Evolutionary conservation across 73 alveolate genomes (phyloP).

Genomic region (Paramecium pentaurelia): DNA sequence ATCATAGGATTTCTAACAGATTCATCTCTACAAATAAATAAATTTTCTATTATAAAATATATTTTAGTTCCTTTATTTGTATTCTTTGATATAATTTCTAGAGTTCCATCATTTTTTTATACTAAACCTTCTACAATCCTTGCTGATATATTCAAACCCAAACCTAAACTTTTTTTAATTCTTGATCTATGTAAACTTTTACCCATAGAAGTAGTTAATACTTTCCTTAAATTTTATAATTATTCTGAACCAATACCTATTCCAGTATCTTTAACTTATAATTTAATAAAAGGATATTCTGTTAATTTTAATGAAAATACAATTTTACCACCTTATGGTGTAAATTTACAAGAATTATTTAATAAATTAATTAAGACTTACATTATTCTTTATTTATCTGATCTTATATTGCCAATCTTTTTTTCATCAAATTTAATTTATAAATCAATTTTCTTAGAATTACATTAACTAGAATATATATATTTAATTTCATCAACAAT

Average conservation of each 20-base stretch:
- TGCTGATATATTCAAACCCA: neutral
- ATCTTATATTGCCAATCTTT: neutral
- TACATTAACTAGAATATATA: neutral
- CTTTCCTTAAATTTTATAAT: neutral
- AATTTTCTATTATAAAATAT: neutral
- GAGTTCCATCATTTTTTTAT: neutral
- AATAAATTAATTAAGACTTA: constrained; percentile 3
- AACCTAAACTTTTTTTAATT: neutral
- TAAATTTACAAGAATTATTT: constrained; percentile 40
- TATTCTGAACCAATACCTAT: constrained; percentile 15
- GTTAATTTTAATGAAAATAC: neutral
- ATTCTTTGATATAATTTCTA: neutral
- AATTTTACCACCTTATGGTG: neutral
- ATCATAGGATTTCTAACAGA: constrained; percentile 16
- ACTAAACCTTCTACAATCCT: neutral
- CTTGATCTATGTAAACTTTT: neutral
- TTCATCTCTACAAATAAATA: neutral
- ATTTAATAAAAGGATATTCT: neutral
- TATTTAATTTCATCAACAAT: neutral
- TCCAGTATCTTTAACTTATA: constrained; percentile 1
- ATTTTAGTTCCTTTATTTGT: neutral
- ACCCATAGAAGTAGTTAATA: neutral
- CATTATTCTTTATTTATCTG: constrained; percentile 18
- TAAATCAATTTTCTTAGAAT: neutral
- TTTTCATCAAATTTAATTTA: neutral